Base-by-base conservation (phyloP, 768 basidiomycete genomes). In the Krasilnikovozyma curviuscula region DNA sequence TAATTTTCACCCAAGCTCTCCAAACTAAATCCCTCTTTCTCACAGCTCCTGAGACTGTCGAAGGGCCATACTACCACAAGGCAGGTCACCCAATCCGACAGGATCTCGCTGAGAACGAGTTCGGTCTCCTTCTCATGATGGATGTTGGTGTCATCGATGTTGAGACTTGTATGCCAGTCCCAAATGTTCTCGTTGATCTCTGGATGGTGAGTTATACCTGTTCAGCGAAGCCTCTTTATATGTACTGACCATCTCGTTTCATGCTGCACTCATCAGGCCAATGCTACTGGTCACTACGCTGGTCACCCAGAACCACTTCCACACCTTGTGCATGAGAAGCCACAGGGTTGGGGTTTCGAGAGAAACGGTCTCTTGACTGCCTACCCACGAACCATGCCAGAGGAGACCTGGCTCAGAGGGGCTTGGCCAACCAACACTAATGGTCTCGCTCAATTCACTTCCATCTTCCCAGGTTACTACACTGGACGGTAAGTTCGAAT, bases 91-190 rank as follows among this genome's bases (percentile, higher is more conserved):
- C 61, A 0, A 58, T 63, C 38, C 57, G 62, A 19, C 57, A 58
- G 40, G 62, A 63, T 56, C 59, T 63, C 56, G 62, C 61, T 8
- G 62, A 63, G 47, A 55, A 60, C 51, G 59, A 63, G 50, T 55
- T 59, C 19, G 62, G 62, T 24, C 42, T 63, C 8, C 57, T 57
- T 21, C 62, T 61, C 57, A 45, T 57, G 41, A 63, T 63, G 62
- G 59, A 63, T 43, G 55, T 63, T 27, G 62, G 62, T 28, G 29
- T 63, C 31, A 63, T 63, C 42, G 61, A 63, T 34, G 59, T 62
- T 46, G 57, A 62, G 33, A 63, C 62, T 1, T 63, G 62, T 53
- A 52, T 62, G 40, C 62, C 62, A 9, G 44, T 62, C 7, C 44
- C 48, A 9, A 49, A 58, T 49, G 58, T 57, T 14, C 56, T 63